Conservation (phyloP, 1,139 yeast species). For the Hanseniaspora gamundiae region DNA sequence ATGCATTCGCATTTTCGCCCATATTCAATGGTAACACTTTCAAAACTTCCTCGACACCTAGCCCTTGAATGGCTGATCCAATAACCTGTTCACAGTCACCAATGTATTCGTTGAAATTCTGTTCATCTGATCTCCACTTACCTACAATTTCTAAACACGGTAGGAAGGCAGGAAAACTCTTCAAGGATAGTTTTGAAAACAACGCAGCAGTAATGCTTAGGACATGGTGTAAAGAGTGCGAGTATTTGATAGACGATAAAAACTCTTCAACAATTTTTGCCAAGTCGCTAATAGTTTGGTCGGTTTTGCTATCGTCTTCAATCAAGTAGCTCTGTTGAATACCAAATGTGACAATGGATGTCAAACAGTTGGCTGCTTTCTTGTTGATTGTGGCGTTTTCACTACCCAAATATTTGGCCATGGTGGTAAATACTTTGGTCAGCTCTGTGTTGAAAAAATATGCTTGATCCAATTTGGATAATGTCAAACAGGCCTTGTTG, state of each 20-base stretch:
- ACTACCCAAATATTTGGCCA: constrained; percentile 52
- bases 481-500: constrained; percentile 73
- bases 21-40: constrained; percentile 69
- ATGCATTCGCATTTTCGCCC: constrained; percentile 35
- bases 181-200: constrained; percentile 49
- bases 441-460: constrained; percentile 5
- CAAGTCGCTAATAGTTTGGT: constrained; percentile 44
- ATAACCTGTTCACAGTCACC: constrained; percentile 72
- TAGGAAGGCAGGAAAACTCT: constrained; percentile 64
- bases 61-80: constrained; percentile 60
- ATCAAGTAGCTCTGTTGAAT: constrained; percentile 46
- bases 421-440: constrained; percentile 43
- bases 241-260: constrained; percentile 55
- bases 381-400: constrained; percentile 55
- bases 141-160: constrained; percentile 64
- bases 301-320: constrained; percentile 38
- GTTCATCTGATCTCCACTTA: constrained; percentile 72
- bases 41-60: constrained; percentile 82
- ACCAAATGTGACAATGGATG: constrained; percentile 58
- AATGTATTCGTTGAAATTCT: constrained; percentile 51
- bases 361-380: constrained; percentile 78
- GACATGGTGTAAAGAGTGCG: constrained; percentile 63
- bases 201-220: constrained; percentile 58
- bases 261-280: constrained; percentile 44
- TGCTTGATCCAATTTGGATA: constrained; percentile 4